Conservation (phyloP, 495 filamentous ascomycete species). For the Haplographium delicatum region DNA sequence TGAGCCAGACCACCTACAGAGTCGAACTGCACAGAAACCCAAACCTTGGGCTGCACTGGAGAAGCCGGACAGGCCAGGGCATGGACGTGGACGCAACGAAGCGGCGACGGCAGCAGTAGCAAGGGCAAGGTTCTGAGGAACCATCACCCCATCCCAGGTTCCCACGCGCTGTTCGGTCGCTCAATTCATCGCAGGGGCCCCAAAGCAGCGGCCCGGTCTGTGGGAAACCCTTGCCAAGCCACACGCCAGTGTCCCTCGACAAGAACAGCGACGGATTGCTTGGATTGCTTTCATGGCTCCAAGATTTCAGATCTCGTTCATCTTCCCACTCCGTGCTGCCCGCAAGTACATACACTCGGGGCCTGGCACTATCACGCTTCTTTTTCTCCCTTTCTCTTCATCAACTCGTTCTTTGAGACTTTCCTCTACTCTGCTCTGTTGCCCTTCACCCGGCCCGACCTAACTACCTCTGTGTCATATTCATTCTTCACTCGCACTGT, state of each 20-base stretch:
- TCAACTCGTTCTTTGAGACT: neutral
- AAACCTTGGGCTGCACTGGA: neutral
- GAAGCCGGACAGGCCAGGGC: neutral
- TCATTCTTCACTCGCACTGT: slow-evolving; percentile 4
- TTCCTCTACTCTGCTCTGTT: neutral
- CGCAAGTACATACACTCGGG: neutral
- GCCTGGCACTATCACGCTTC: slow-evolving; percentile 1
- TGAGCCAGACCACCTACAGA: neutral
- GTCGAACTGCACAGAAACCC: neutral
- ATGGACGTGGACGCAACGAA: neutral
- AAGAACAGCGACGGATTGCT: slow-evolving; percentile 5
- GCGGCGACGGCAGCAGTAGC: no score
- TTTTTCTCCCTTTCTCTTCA: neutral
- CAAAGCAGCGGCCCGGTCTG: neutral
- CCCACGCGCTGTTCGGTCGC: neutral
- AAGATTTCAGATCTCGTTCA: neutral
- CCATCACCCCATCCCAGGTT: no score
- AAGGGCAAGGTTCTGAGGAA: slow-evolving; percentile 4
- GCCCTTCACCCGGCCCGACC: neutral
- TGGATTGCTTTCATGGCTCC: neutral
- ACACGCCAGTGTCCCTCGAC: neutral
- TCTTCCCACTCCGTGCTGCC: neutral
- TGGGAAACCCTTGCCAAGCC: slow-evolving; percentile 8
- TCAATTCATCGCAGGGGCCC: neutral
- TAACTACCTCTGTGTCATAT: slow-evolving; percentile 1